Evolutionary conservation across 2,329 filamentous ascomycete genomes (phyloP).

Genomic region (Fusarium clavum): DNA sequence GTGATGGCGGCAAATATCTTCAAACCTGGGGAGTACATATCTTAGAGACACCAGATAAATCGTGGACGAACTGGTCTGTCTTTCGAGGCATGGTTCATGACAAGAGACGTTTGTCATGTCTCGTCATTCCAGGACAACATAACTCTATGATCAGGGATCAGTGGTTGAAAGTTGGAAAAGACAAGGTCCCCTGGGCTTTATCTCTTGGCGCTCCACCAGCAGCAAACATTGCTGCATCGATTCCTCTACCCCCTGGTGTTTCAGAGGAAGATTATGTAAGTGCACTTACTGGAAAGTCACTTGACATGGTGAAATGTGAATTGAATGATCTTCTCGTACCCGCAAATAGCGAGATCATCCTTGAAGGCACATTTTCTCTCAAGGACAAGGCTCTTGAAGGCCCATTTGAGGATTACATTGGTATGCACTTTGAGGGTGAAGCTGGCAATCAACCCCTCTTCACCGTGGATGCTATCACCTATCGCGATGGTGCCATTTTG

Average conservation of each 20-base stretch:
- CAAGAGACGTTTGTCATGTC: slow-evolving; percentile 54
- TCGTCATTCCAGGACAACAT: slow-evolving; percentile 60
- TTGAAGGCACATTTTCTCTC: slow-evolving; percentile 1
- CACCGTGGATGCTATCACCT: slow-evolving; percentile 1
- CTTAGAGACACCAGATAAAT: slow-evolving; percentile 56
- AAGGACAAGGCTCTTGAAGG: slow-evolving; percentile 6
- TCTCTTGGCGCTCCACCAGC: slow-evolving; percentile 62
- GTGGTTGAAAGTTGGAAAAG: slow-evolving; percentile 58
- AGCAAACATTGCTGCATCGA: slow-evolving; percentile 55
- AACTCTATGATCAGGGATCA: slow-evolving; percentile 58
- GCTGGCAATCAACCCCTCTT: not conserved
- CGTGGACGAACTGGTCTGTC: slow-evolving; percentile 63
- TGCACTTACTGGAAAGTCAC: not conserved
- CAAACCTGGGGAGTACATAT: slow-evolving; percentile 64
- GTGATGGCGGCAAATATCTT: slow-evolving; percentile 63
- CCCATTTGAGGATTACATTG: slow-evolving; percentile 8
- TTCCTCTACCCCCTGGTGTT: not conserved
- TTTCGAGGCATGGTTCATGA: slow-evolving; percentile 60
- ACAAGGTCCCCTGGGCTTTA: slow-evolving; percentile 60
- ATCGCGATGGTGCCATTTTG: not conserved
- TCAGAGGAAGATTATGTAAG: slow-evolving; percentile 4
- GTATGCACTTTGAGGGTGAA: not conserved
- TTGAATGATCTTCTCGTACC: not conserved
- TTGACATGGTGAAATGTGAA: slow-evolving; percentile 3
- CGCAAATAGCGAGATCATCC: not conserved